phyloP scores from a whole-genome alignment of 1,284 basidiomycete species.

The Chalciporus piperatoides region DNA sequence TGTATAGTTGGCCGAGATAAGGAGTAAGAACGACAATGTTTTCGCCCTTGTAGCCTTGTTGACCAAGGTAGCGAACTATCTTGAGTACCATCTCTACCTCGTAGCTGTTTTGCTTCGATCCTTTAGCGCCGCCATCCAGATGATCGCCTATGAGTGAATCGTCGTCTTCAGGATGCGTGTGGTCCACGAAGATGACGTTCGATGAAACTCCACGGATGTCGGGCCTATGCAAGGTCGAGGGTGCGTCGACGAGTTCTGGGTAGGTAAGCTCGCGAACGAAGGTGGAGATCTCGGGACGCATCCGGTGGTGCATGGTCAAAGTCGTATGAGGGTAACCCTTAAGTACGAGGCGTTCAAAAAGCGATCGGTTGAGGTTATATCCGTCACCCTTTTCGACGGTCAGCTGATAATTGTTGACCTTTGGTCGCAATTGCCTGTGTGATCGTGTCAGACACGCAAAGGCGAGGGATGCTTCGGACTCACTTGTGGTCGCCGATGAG shows the following conservation, averaged over 20 bases:
- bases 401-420: conserved; percentile 58
- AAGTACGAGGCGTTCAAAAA: conserved; percentile 63
- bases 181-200: conserved; percentile 59
- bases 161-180: conserved; percentile 52
- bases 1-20: conserved; percentile 59
- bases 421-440: conserved; percentile 61
- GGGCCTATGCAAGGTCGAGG: conserved; percentile 44
- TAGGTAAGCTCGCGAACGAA: conserved; percentile 60
- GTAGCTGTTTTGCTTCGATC: conserved; percentile 57
- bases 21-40: conserved; percentile 62
- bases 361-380: conserved; percentile 58
- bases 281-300: conserved; percentile 65
- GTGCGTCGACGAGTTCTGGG: conserved; percentile 55
- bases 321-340: conserved; percentile 58
- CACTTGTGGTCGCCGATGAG: conserved; percentile 71
- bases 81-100: conserved; percentile 62
- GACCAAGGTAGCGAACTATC: conserved; percentile 58
- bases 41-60: conserved; percentile 61
- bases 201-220: conserved; percentile 50
- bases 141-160: conserved; percentile 39
- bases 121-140: conserved; percentile 42
- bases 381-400: conserved; percentile 66
- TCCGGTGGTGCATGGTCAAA: conserved; percentile 56
- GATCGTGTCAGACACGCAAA: conserved; percentile 2
- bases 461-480: conserved; percentile 16